phyloP scores from a whole-genome alignment of 2,329 filamentous ascomycete genomes.

The Hymenoscyphus infarciens region DNA sequence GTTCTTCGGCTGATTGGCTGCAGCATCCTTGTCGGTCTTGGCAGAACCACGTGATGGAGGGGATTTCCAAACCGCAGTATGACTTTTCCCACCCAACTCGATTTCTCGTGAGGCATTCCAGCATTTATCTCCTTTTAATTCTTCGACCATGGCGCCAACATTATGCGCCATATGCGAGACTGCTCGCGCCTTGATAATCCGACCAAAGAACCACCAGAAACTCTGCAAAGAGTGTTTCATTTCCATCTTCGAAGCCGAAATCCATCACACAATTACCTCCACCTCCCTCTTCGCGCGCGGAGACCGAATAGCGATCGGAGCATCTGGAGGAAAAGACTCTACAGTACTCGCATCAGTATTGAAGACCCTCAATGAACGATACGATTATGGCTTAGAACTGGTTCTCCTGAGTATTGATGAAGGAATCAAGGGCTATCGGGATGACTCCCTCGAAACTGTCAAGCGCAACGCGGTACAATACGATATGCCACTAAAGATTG shows the following conservation, averaged over 20 bases:
- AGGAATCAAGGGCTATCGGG: constrained; percentile 93
- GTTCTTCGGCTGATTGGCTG: constrained; percentile 10
- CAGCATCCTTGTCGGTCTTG: constrained; percentile 27
- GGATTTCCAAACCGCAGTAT: not conserved
- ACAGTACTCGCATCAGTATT: constrained; percentile 93
- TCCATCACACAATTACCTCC: constrained; percentile 85
- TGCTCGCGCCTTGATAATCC: constrained; percentile 80
- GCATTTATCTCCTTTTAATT: not conserved
- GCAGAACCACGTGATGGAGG: not conserved
- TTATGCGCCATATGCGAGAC: constrained; percentile 73
- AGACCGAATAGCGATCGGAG: constrained; percentile 88
- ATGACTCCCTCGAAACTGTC: constrained; percentile 93
- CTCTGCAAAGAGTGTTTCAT: constrained; percentile 90
- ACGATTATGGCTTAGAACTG: constrained; percentile 81
- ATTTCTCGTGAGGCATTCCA: not conserved
- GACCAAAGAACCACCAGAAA: constrained; percentile 92
- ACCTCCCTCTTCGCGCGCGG: constrained; percentile 78
- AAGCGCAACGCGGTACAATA: constrained; percentile 92
- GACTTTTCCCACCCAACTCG: not conserved
- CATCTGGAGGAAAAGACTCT: constrained; percentile 95
- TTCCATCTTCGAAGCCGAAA: constrained; percentile 81
- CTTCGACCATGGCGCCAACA: constrained; percentile 60
- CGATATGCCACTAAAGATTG: constrained; percentile 84
- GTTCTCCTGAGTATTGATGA: constrained; percentile 91
- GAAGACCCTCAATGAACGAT: constrained; percentile 87